phyloP scores from a whole-genome alignment of 2,329 filamentous ascomycete genomes.

The Phialophora tarda region DNA sequence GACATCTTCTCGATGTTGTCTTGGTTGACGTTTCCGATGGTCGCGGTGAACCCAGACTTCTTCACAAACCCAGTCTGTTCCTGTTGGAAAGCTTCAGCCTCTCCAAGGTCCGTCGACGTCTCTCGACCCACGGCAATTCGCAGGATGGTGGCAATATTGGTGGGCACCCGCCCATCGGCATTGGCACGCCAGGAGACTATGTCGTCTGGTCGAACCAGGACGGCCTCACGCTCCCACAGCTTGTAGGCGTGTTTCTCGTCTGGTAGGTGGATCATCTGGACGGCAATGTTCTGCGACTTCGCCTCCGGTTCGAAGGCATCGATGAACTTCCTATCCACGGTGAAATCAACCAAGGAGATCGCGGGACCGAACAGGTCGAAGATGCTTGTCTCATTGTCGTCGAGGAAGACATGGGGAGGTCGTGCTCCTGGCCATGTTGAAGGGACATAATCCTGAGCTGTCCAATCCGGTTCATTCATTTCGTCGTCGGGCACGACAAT shows the following conservation, averaged over 20 bases:
- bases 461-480: constrained; percentile 15
- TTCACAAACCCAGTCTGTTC: not conserved
- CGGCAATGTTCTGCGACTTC: constrained; percentile 1
- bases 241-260: constrained; percentile 1
- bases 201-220: constrained; percentile 15
- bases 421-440: constrained; percentile 44
- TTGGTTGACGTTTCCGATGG: constrained; percentile 21
- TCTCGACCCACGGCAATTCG: not conserved
- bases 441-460: constrained; percentile 37
- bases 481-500: constrained; percentile 32
- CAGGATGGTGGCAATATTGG: not conserved
- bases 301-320: constrained; percentile 13
- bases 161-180: not conserved
- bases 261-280: constrained; percentile 2
- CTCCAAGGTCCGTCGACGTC: not conserved
- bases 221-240: constrained; percentile 11
- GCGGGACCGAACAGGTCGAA: constrained; percentile 39
- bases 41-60: constrained; percentile 12
- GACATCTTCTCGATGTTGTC: constrained; percentile 13
- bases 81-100: not conserved
- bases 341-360: constrained; percentile 34
- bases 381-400: constrained; percentile 40
- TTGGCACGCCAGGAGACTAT: constrained; percentile 9
- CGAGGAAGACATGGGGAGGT: constrained; percentile 44
- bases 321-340: constrained; percentile 5